Evolutionary conservation across 805 yeast species (phyloP), one percentile per base, ranked within the genome.

Genomic region (Metschnikowia henanensis): DNA sequence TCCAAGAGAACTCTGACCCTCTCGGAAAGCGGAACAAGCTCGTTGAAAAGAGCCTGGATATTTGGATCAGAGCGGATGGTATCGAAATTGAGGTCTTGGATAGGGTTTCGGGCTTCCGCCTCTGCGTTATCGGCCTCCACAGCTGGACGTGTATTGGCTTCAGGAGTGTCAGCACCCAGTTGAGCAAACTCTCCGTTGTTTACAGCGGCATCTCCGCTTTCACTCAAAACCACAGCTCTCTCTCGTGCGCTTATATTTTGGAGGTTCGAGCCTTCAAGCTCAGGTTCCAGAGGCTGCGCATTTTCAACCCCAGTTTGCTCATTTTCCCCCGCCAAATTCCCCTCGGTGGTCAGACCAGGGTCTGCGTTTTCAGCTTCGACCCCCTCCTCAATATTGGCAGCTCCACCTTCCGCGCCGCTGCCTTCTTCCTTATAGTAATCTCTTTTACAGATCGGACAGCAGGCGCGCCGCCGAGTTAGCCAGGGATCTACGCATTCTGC

Each of bases 371-470:
- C 33, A 12, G 34, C 41, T 5, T 17, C 42, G 13, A 25, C 34
- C 8, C 17, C 39, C 17, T 37, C 41, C 21, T 43, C 46, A 6
- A 43, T 34, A 17, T 43, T 34, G 22, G 16, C n/a, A 3, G 21
- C 7, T 5, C 32, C 35, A 19, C 19, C 41, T 26, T 13, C 41
- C 13, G 46, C 26, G 7, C 31, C 39, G 23, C 38, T 35, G 32
- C 38, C 31, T 16, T 45, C 48, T 20, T 52, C 69, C 47, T 70
- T 70, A 57, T 68, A 66, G 58, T 81, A 83, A 58, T 82, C 89
- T 25, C 83, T 66, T 56, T 87, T 85, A 64, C 96, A 87, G 71
- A 83, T 80, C 7, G 96, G 95, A 59, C 96, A 87, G 54, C 87
- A 83, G 0, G 90, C 91, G 36, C 84, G 75, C 52, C 92, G 70